Evolutionary conservation across 306 rosid species (phyloP).

Genomic region (Oxytropis ochrocephala): DNA sequence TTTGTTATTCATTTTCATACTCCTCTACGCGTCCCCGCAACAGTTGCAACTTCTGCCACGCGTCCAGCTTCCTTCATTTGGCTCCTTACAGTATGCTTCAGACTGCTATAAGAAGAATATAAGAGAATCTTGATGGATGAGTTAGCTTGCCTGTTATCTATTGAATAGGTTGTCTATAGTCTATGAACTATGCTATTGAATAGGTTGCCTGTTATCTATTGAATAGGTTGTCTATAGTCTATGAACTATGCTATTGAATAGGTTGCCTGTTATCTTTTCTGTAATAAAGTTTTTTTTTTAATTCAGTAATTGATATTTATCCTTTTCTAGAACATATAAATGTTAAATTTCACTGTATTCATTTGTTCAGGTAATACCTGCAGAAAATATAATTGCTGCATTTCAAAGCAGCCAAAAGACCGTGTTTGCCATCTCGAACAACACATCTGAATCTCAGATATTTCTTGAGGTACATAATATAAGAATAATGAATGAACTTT

Average conservation of each 20-base stretch:
- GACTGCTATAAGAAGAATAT: not conserved
- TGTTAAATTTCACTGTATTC: constrained; percentile 5
- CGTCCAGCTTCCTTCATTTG: too few species aligned
- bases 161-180: not conserved
- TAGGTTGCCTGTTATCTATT: too few species aligned
- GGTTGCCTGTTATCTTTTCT: not conserved
- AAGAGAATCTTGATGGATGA: not conserved
- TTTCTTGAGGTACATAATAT: constrained; percentile 67
- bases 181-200: too few species aligned
- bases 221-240: too few species aligned
- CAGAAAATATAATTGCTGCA: constrained; percentile 85
- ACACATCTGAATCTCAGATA: constrained; percentile 54
- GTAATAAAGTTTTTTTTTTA: not conserved
- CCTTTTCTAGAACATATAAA: not conserved
- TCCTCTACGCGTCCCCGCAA: too few species aligned
- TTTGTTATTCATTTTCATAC: too few species aligned
- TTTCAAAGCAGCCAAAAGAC: constrained; percentile 73
- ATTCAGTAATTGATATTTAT: not conserved
- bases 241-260: too few species aligned
- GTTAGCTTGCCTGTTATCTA: not conserved
- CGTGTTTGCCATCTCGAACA: constrained; percentile 57
- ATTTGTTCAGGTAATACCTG: constrained; percentile 65
- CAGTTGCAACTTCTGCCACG: too few species aligned
- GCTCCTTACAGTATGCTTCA: constrained; percentile 41
- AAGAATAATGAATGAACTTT: not conserved